Evolutionary conservation across 2,329 filamentous ascomycete species (phyloP).

Genomic region (Aquanectria penicillioides): DNA sequence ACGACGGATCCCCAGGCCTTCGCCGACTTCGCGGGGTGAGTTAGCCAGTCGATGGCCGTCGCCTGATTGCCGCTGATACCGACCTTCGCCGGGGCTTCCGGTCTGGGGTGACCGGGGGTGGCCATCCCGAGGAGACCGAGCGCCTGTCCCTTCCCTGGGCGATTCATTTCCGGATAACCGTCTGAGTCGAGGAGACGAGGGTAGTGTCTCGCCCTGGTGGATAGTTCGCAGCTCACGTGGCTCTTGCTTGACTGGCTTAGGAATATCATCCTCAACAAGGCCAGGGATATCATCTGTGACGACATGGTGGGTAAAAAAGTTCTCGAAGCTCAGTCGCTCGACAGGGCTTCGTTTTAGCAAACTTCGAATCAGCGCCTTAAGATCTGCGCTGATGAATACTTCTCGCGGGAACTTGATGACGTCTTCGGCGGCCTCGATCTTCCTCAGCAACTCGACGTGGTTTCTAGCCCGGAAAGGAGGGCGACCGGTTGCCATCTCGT

Average conservation of each 20-base stretch:
- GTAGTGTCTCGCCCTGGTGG: constrained; percentile 43
- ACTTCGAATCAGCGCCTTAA: constrained; percentile 82
- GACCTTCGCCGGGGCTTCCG: constrained; percentile 53
- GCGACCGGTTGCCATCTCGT: constrained; percentile 91
- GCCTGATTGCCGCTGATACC: constrained; percentile 42
- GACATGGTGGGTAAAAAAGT: constrained; percentile 82
- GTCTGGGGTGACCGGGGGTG: constrained; percentile 54
- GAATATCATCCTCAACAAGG: constrained; percentile 79
- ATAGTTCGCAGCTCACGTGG: constrained; percentile 49
- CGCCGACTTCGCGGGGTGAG: constrained; percentile 57
- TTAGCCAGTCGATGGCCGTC: constrained; percentile 48
- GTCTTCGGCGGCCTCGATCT: constrained; percentile 90
- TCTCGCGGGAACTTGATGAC: constrained; percentile 84
- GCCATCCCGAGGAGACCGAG: constrained; percentile 55
- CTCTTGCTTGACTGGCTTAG: constrained; percentile 52
- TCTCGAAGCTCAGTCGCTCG: constrained; percentile 85
- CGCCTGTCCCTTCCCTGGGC: constrained; percentile 45
- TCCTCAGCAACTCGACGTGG: constrained; percentile 91
- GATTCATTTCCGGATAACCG: constrained; percentile 53
- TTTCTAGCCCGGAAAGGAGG: constrained; percentile 93
- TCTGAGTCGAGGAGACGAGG: constrained; percentile 40
- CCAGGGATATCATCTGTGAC: constrained; percentile 82
- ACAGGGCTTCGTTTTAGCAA: constrained; percentile 87
- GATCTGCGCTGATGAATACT: constrained; percentile 73
- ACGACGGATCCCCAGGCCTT: constrained; percentile 64